Evolutionary conservation across 2,329 filamentous ascomycete species (phyloP).

Genomic region (Fusarium pininemorale): DNA sequence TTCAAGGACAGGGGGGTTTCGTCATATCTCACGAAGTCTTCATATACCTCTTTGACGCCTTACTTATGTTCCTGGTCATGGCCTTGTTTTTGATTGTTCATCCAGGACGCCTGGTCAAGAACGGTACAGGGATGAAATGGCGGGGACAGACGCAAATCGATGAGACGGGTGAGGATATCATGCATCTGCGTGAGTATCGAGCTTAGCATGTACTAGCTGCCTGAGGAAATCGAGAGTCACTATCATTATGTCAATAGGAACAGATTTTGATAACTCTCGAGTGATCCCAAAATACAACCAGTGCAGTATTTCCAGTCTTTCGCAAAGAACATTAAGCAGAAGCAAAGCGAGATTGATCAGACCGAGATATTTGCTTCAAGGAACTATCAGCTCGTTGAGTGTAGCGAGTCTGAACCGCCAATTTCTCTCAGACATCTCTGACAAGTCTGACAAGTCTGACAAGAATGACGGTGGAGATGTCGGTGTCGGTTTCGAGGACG

Average conservation of each 20-base stretch:
- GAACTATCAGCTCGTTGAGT: fast-evolving
- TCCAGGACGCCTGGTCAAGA: not conserved
- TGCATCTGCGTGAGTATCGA: not conserved
- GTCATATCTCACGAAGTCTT: constrained; percentile 53
- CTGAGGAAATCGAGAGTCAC: fast-evolving
- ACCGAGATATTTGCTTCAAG: no score
- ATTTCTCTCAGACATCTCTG: not conserved
- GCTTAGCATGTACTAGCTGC: fast-evolving
- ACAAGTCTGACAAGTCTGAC: not conserved
- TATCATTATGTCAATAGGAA: not conserved
- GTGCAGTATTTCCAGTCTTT: not conserved
- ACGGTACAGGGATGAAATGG: not conserved
- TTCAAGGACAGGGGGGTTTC: constrained; percentile 52
- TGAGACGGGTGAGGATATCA: not conserved
- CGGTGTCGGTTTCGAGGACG: not conserved
- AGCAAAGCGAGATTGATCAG: not conserved
- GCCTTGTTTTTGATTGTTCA: constrained; percentile 43
- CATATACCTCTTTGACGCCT: constrained; percentile 56
- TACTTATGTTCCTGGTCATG: constrained; percentile 54
- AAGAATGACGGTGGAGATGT: not conserved
- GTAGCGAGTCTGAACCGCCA: not conserved
- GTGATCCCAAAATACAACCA: not conserved
- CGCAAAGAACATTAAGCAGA: not conserved
- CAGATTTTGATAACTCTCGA: no score
- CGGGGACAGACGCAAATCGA: not conserved